Evolutionary conservation across 495 filamentous ascomycete species (phyloP).

Genomic region (Neurospora sp.): DNA sequence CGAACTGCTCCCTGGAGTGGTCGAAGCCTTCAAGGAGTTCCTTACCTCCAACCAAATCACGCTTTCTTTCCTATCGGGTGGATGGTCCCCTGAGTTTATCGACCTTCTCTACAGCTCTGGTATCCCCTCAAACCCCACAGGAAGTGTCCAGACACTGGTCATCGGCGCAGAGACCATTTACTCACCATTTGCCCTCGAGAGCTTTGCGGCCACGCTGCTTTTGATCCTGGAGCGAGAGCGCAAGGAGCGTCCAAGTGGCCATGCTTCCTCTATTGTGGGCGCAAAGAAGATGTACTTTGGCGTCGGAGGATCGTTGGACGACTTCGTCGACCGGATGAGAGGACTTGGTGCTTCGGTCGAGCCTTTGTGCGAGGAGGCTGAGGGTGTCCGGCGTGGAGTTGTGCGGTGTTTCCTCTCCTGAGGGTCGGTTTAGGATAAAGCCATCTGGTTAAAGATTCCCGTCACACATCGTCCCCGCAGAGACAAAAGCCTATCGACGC

Average conservation of each 20-base stretch:
- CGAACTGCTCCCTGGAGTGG: constrained; percentile 56
- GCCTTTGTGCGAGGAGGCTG: constrained; percentile 51
- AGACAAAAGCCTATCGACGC: neutral
- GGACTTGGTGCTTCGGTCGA: constrained; percentile 44
- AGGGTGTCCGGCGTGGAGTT: constrained; percentile 48
- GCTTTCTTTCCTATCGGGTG: constrained; percentile 70
- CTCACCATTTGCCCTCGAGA: constrained; percentile 59
- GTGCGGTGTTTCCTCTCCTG: constrained; percentile 32
- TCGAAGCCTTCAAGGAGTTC: constrained; percentile 49
- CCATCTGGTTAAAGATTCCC: neutral
- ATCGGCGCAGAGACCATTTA: constrained; percentile 95
- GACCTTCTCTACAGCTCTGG: constrained; percentile 36
- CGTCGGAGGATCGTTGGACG: constrained; percentile 85
- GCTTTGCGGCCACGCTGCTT: constrained; percentile 67
- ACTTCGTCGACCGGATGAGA: constrained; percentile 60
- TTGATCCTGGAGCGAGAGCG: constrained; percentile 48
- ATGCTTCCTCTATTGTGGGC: constrained; percentile 62
- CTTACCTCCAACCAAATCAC: constrained; percentile 46
- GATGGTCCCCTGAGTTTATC: constrained; percentile 66
- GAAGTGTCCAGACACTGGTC: constrained; percentile 38
- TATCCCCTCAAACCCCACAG: constrained; percentile 6
- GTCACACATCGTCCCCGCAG: neutral
- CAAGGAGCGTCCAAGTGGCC: constrained; percentile 21
- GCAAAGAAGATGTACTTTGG: constrained; percentile 96
- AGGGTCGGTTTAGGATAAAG: neutral